Base-by-base conservation (phyloP, 2,329 filamentous ascomycete species). In the Beauveria pseudobassiana region DNA sequence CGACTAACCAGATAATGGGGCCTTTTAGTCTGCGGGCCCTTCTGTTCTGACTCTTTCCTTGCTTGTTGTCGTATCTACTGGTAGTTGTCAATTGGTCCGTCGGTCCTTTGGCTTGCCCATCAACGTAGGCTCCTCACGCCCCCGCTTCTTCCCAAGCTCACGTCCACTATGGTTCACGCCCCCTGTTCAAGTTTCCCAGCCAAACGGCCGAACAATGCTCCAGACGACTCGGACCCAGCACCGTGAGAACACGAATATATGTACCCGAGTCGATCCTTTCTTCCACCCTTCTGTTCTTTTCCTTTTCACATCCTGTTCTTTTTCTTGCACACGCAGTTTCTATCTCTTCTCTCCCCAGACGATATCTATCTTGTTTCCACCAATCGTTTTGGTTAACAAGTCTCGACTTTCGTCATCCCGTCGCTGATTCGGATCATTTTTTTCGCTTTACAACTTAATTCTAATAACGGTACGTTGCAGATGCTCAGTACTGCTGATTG, bases 321-420 rank as follows among this genome's bases (percentile, higher is more conserved):
- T 20, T 46, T 54, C 48, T 22, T 59, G 34, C 56, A 3, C 26
- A 22, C 38, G 48, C 24, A 59, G 20, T n/a, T 49, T 52, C 49
- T 54, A 40, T 49, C n/a, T 49, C n/a, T 54, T 60, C 58, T 50
- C 58, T 60, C 50, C 8, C 26, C 58, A 30, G 58, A 60, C 58
- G 58, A 60, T 22, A 24, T 24, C 20, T 45, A 48, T 60, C 49
- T 60, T 60, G 58, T 54, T 60, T 54, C 40, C 40, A 53, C 58
- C 58, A 50, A 40, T 60, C 58, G 58, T 48, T 60, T 60, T 48
- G 50, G 58, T 48, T 34, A 50, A 46, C 58, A 60, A 60, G 50
- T 48, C 24, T 48, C 55, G 55, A 50, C 55, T 28, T 42, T 60
- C 58, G 58, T 48, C 40, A 53, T 60, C 58, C 58, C n/a, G 57